phyloP scores from a whole-genome alignment of 2,329 filamentous ascomycete species.

The Botrytis fabae region DNA sequence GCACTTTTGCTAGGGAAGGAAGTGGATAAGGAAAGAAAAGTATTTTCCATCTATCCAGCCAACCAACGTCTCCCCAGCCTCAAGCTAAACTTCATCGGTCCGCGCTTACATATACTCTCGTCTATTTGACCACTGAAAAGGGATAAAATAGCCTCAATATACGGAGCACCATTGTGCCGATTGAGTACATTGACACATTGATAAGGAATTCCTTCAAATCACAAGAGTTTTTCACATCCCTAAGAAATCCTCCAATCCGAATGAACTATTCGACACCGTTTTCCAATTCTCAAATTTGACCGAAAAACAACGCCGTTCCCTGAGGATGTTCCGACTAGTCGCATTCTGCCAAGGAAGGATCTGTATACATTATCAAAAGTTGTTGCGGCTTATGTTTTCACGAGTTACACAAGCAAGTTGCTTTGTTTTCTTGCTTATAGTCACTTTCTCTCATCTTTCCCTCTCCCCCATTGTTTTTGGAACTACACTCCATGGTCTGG shows the following conservation, averaged over 20 bases:
- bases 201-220: neutral
- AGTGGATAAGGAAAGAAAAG: neutral
- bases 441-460: neutral
- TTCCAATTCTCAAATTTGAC: neutral
- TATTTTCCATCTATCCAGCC: neutral
- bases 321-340: neutral
- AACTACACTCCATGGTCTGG: neutral
- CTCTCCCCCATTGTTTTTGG: neutral
- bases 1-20: neutral
- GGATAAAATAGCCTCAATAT: neutral
- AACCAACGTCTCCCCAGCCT: neutral
- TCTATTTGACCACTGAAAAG: neutral
- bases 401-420: neutral
- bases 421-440: neutral
- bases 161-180: neutral
- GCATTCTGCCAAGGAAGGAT: neutral
- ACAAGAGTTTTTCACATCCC: neutral
- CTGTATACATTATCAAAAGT: neutral
- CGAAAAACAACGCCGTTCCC: slow-evolving; percentile 15
- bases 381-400: neutral
- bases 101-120: neutral
- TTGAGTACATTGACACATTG: neutral
- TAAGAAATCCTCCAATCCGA: neutral
- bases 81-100: neutral
- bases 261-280: neutral